Evolutionary conservation across 495 filamentous ascomycete species (phyloP).

Genomic region (Thozetella sp.): DNA sequence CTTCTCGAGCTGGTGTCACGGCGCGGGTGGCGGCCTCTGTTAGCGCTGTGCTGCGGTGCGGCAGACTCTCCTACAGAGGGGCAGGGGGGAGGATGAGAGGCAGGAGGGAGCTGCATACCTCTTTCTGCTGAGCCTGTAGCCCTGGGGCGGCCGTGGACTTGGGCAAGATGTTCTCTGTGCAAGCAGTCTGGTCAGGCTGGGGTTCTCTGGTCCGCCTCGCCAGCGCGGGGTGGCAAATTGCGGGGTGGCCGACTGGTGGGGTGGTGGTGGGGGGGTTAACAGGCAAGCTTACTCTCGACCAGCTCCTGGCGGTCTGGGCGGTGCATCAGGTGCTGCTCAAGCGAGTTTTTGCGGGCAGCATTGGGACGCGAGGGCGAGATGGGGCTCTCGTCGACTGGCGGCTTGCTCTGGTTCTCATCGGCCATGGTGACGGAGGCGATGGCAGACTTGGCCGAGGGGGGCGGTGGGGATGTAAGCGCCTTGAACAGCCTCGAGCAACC

Average conservation of each 20-base stretch:
- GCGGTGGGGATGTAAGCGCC: not conserved
- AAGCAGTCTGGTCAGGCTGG: slow-evolving; percentile 9
- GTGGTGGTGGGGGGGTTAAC: slow-evolving; percentile 7
- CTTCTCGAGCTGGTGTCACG: slow-evolving; percentile 59
- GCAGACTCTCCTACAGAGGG: not conserved
- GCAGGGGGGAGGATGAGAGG: not conserved
- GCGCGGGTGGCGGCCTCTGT: slow-evolving; percentile 1
- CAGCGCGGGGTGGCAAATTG: not conserved
- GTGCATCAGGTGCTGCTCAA: slow-evolving; percentile 80
- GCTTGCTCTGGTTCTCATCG: slow-evolving; percentile 24
- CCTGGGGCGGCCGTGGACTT: slow-evolving; percentile 73
- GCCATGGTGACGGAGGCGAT: slow-evolving; percentile 37
- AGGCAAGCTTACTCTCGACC: slow-evolving; percentile 70
- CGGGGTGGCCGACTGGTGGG: not conserved
- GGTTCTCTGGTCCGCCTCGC: not conserved
- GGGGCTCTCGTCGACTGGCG: slow-evolving; percentile 48
- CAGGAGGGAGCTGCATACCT: slow-evolving; percentile 35
- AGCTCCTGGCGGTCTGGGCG: slow-evolving; percentile 82
- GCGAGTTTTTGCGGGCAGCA: slow-evolving; percentile 76
- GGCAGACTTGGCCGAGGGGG: not conserved
- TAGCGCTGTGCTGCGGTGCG: not conserved
- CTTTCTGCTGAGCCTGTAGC: slow-evolving; percentile 74
- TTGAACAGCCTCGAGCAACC: no score
- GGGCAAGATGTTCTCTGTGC: slow-evolving; percentile 77
- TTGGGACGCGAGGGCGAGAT: slow-evolving; percentile 63